phyloP scores from a whole-genome alignment of 768 basidiomycete species.

The Daedaleopsis sinensis region DNA sequence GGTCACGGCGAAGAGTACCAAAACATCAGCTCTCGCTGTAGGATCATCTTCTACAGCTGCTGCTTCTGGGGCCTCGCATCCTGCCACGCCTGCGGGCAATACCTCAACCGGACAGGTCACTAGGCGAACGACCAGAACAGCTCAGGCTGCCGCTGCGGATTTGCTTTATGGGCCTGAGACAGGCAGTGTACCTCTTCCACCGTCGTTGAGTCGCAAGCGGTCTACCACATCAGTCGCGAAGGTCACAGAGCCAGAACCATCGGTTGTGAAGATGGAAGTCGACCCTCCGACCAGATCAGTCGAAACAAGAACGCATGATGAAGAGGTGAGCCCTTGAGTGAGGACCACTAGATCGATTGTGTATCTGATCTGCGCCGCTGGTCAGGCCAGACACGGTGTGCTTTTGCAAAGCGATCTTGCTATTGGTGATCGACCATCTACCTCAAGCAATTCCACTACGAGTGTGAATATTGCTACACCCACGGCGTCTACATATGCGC shows the following conservation, averaged over 20 bases:
- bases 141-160: constrained; percentile 7
- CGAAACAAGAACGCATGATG: neutral
- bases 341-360: too few species aligned
- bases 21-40: neutral
- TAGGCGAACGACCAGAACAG: constrained; percentile 7
- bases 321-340: neutral
- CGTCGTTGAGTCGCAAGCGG: neutral
- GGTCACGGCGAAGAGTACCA: neutral
- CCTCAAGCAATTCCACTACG: neutral
- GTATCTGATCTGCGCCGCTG: too few species aligned
- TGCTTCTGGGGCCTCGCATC: neutral
- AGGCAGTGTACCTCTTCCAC: neutral
- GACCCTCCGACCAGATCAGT: neutral
- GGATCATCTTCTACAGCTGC: neutral
- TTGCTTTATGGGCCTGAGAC: neutral
- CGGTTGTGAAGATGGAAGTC: neutral
- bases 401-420: neutral
- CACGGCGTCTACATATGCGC: neutral
- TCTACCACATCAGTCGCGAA: neutral
- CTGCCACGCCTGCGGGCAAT: neutral
- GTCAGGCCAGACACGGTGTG: neutral
- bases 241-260: neutral
- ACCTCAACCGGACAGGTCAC: neutral
- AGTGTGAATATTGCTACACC: neutral
- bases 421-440: neutral